These are phyloP conservation scores for Xylariaceae sp. DNA, from an alignment of 2,329 filamentous ascomycete genomes.

Conservation along the genomic window DNA sequence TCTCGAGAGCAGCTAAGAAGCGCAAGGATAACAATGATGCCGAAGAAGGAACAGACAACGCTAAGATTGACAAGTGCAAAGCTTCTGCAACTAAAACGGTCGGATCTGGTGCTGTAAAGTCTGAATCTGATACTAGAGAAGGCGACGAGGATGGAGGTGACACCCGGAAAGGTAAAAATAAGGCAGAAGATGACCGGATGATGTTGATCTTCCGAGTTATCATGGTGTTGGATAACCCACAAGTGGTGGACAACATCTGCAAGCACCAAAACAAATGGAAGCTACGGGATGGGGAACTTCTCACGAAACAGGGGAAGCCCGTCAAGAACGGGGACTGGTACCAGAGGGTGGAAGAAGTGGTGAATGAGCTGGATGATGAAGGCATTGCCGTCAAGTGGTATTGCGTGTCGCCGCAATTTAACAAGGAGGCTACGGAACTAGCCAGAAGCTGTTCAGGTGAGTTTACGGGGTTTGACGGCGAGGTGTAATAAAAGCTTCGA, in stretches of 20 bases:
- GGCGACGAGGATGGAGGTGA: neutral
- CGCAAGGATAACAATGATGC: neutral
- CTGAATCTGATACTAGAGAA: neutral
- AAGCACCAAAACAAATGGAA: conserved; percentile 5
- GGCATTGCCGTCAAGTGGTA: conserved; percentile 1
- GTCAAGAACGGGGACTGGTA: conserved; percentile 1
- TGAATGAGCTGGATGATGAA: neutral
- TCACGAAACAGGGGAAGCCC: conserved; percentile 1
- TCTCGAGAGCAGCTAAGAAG: neutral
- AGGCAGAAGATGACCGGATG: neutral
- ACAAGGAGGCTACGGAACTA: conserved; percentile 1
- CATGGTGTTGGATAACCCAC: conserved; percentile 5
- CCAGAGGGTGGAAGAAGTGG: neutral
- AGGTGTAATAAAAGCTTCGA: too few relatives aligned
- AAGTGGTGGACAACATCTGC: conserved; percentile 12
- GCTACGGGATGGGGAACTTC: neutral
- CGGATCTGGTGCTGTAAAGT: neutral
- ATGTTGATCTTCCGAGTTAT: conserved; percentile 7
- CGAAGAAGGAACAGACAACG: neutral
- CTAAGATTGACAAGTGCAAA: neutral
- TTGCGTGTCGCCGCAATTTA: neutral
- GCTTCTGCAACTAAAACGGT: neutral
- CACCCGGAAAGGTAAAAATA: neutral
- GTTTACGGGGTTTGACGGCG: neutral
- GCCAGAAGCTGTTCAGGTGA: neutral